phyloP scores from a whole-genome alignment of 441 rosid species.

The Arabidopsis lyrata region DNA sequence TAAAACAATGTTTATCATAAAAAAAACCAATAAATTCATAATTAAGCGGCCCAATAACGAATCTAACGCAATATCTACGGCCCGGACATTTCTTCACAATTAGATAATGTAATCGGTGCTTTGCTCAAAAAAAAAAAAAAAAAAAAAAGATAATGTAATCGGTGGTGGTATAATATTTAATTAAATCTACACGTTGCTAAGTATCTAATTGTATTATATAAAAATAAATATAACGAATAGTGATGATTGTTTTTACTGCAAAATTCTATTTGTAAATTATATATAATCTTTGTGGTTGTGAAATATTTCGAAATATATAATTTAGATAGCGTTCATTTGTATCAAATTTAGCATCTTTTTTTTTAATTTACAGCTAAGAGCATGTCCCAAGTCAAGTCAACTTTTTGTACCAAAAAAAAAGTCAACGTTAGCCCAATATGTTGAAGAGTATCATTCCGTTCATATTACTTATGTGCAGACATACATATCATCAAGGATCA shows the following conservation, averaged over 20 bases:
- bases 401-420: neutral
- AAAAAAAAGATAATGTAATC: neutral
- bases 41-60: conserved; percentile 14
- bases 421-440: conserved; percentile 31
- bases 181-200: neutral
- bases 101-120: too few species aligned
- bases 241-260: too few species aligned
- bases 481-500: conserved; percentile 17
- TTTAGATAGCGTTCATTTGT: too few species aligned
- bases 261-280: too few species aligned
- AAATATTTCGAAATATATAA: neutral
- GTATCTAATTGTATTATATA: neutral
- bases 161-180: neutral
- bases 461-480: conserved; percentile 10
- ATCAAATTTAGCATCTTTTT: too few species aligned
- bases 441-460: conserved; percentile 4
- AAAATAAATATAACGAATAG: too few species aligned
- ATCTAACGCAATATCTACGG: neutral
- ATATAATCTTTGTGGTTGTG: neutral
- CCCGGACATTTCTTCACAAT: conserved; percentile 6
- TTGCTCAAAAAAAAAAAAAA: too few species aligned
- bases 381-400: conserved; percentile 1
- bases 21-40: neutral
- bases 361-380: too few species aligned
- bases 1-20: neutral